Conservation (phyloP, 1,284 basidiomycete species). For the Leccinum angustisporum region DNA sequence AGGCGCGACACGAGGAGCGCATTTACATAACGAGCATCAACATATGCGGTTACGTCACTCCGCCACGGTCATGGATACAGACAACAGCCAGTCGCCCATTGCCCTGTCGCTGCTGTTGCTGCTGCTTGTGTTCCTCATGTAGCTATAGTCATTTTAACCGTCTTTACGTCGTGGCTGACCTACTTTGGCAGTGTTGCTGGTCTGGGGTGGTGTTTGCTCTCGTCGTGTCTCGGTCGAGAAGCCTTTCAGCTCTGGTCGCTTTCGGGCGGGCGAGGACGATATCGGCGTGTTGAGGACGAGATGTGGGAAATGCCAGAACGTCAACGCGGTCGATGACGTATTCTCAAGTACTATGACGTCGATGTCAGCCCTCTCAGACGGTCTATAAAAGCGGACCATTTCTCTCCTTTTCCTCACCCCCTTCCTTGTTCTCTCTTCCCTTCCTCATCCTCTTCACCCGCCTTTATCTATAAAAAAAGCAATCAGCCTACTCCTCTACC, state of each 20-base stretch:
- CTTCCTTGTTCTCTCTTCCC: conserved; percentile 3
- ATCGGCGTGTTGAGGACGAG: conserved; percentile 41
- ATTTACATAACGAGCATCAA: too few relatives aligned
- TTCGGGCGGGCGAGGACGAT: conserved; percentile 13
- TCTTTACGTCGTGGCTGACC: conserved; percentile 7
- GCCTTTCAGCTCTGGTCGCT: conserved; percentile 30
- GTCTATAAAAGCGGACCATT: conserved; percentile 27
- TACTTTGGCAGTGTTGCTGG: conserved; percentile 42
- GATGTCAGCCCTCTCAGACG: not conserved
- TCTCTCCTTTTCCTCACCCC: conserved; percentile 9
- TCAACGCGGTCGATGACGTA: conserved; percentile 36
- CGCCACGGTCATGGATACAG: conserved; percentile 14
- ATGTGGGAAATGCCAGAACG: conserved; percentile 60
- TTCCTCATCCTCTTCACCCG: conserved; percentile 13
- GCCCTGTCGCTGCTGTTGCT: conserved; percentile 30
- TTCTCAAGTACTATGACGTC: conserved; percentile 15
- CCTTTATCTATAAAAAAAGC: conserved; percentile 17
- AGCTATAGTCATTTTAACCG: conserved; percentile 15
- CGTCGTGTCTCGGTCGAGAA: conserved; percentile 61
- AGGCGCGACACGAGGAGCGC: too few relatives aligned
- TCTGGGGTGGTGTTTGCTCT: conserved; percentile 62
- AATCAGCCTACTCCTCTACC: conserved; percentile 22
- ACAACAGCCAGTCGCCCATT: conserved; percentile 4
- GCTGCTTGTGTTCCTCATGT: conserved; percentile 47
- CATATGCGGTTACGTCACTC: not conserved